Conservation (phyloP, 2,329 filamentous ascomycete genomes). For the Aphanocladium album region DNA sequence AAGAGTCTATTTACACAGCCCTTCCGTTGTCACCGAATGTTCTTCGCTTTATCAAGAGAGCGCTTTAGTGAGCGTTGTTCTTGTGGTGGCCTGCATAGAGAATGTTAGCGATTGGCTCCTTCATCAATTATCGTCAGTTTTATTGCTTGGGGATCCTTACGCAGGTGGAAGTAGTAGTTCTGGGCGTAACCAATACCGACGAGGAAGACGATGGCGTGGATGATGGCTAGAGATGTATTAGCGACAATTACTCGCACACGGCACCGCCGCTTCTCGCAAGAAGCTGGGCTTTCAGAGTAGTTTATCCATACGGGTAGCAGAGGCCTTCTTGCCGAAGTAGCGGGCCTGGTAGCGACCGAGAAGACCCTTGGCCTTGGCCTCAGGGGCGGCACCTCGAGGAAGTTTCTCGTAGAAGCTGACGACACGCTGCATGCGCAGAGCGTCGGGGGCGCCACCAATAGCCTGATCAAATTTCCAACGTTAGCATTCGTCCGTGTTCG, state of each 20-base stretch:
- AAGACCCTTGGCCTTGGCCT: slow-evolving; percentile 74
- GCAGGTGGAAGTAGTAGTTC: slow-evolving; percentile 99
- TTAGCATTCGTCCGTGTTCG: background rate
- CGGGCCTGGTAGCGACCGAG: slow-evolving; percentile 82
- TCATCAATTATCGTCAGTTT: background rate
- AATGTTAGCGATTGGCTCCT: slow-evolving; percentile 13
- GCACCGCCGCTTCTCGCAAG: slow-evolving; percentile 9
- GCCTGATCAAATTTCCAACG: slow-evolving; percentile 50
- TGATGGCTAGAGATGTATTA: slow-evolving; percentile 59
- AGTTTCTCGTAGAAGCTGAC: slow-evolving; percentile 99
- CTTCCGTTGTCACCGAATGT: slow-evolving; percentile 10
- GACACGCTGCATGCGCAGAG: slow-evolving; percentile 94
- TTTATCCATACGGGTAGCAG: slow-evolving; percentile 69
- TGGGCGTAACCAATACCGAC: slow-evolving; percentile 85
- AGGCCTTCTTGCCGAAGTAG: slow-evolving; percentile 95
- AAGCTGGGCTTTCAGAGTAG: slow-evolving; percentile 21
- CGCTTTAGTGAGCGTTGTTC: slow-evolving; percentile 93
- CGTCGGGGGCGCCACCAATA: slow-evolving; percentile 91
- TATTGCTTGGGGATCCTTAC: slow-evolving; percentile 49
- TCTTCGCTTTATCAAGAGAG: slow-evolving; percentile 20
- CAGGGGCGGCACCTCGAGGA: slow-evolving; percentile 83
- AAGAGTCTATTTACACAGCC: slow-evolving; percentile 40
- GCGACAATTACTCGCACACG: slow-evolving; percentile 8
- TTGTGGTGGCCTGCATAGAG: slow-evolving; percentile 85
- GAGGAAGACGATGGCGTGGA: slow-evolving; percentile 77